A percentile compares a stretch with the other conserved stretches of the same genome.
These are phyloP conservation scores for Pichia terricola DNA, from an alignment of 1,139 yeast genomes.

Conservation along the genomic window DNA sequence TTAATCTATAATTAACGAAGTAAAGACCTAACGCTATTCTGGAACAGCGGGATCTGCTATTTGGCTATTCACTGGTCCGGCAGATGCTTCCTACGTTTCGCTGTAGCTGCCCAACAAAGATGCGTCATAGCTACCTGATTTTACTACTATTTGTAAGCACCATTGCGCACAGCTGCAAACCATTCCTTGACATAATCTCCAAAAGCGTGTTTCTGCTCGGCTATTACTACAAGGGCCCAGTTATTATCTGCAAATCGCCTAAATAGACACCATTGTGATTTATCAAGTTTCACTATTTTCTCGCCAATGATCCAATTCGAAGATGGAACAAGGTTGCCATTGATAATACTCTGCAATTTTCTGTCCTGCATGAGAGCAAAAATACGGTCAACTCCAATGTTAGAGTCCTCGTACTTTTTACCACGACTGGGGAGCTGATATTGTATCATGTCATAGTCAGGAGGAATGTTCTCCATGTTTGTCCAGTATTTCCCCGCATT, in stretches of 20 bases:
- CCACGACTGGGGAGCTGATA: constrained; percentile 1
- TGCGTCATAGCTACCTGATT: no score
- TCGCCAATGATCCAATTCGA: constrained; percentile 4
- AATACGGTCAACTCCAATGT: not conserved
- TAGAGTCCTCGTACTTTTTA: not conserved
- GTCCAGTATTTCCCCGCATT: constrained; percentile 10
- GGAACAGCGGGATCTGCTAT: no score
- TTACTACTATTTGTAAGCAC: no score
- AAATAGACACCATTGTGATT: constrained; percentile 21
- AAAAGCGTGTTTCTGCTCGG: not conserved
- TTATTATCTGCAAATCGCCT: constrained; percentile 9
- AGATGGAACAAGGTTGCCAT: not conserved
- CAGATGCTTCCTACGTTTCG: no score
- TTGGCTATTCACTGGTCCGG: no score
- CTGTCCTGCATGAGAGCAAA: constrained; percentile 4
- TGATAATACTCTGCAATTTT: not conserved
- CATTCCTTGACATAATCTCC: not conserved
- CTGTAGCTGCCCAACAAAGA: no score
- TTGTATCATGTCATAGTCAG: constrained; percentile 5
- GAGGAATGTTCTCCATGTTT: constrained; percentile 8
- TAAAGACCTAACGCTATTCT: no score
- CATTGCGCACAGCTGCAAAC: not conserved
- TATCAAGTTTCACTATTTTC: constrained; percentile 18
- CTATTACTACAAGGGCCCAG: constrained; percentile 12
- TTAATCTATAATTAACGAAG: no score